Base-by-base conservation (phyloP, 371 early-diverging fungal genomes). In the Lichtheimia ramosa region DNA sequence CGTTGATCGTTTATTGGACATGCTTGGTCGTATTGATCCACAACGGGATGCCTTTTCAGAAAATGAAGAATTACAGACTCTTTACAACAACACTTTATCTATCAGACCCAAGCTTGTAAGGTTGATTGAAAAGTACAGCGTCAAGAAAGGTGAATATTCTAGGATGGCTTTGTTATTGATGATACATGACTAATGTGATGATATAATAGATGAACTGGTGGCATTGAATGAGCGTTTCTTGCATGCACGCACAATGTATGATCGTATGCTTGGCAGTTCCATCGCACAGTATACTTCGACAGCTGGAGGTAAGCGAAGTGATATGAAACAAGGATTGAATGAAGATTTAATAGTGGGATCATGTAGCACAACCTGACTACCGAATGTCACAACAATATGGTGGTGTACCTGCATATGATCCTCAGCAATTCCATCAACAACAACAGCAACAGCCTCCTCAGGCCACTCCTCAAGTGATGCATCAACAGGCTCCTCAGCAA, bases 1-100 rank as follows among this genome's bases (percentile, higher is more conserved):
- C 49, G 85, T 96, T 52, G 92, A 94, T 48, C 79, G 86, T 8
- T 77, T 97, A 24, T 70, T 94, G 55, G 80, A 85, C 16, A 79
- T 91, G 76, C 81, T 97, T 8, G 70, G 87, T 6, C 80, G 69
- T 5, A 75, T 92, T 21, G 95, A 95, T 65, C 94, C 96, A 20
- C 73, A 77, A 50, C 79, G 83, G 49, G 93, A 94, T 60, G 92
- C 89, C 58, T 83, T 95, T 41, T 87, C 92, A 1, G 96, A 94
- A 54, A 95, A 97, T 66, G 93, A 92, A 43, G 79, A 85, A 39
- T 75, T 97, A 15, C 95, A 95, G 74, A 85, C 58, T 3, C 62
- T 91, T 41, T 93, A 96, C 64, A 78, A 85, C 51, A 75, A 78
- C 3, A 83, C 92, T 3, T 63, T 93, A 54, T 68, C 89, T 15